phyloP scores from a whole-genome alignment of 371 early-diverging fungal species.

The Gilbertella persicaria region DNA sequence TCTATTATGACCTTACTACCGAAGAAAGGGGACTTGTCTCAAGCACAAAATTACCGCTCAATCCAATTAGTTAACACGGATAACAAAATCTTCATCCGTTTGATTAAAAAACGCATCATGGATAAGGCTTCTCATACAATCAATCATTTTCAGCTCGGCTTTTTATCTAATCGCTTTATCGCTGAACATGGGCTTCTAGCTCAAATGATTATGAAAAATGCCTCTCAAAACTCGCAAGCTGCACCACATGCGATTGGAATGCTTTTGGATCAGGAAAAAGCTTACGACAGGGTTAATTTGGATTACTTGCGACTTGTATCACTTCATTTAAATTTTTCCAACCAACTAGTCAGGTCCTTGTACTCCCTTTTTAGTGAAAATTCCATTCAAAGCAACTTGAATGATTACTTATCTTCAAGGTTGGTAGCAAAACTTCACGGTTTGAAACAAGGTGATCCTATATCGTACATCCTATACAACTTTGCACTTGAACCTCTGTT shows the following conservation, averaged over 20 bases:
- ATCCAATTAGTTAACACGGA: conserved; percentile 15
- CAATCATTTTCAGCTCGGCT: conserved; percentile 4
- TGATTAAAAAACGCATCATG: not conserved
- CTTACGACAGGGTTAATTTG: conserved; percentile 18
- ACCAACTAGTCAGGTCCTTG: not conserved
- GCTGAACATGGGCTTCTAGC: conserved; percentile 9
- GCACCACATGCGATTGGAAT: conserved; percentile 4
- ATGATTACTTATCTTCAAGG: not conserved
- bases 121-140: not conserved
- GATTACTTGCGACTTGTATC: conserved; percentile 11
- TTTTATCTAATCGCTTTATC: conserved; percentile 6
- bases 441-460: conserved; percentile 16
- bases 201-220: conserved; percentile 8
- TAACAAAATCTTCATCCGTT: conserved; percentile 10
- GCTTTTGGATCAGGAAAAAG: conserved; percentile 22
- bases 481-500: conserved; percentile 13
- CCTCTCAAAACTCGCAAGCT: not conserved
- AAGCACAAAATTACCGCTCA: conserved; percentile 19
- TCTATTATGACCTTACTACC: conserved; percentile 22
- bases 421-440: conserved; percentile 3
- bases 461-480: conserved; percentile 17
- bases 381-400: not conserved
- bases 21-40: conserved; percentile 22
- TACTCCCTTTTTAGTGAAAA: not conserved
- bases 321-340: conserved; percentile 9